These are phyloP conservation scores for Brasilioporus rufonigricans DNA, from an alignment of 768 basidiomycete species.

Conservation along the genomic window DNA sequence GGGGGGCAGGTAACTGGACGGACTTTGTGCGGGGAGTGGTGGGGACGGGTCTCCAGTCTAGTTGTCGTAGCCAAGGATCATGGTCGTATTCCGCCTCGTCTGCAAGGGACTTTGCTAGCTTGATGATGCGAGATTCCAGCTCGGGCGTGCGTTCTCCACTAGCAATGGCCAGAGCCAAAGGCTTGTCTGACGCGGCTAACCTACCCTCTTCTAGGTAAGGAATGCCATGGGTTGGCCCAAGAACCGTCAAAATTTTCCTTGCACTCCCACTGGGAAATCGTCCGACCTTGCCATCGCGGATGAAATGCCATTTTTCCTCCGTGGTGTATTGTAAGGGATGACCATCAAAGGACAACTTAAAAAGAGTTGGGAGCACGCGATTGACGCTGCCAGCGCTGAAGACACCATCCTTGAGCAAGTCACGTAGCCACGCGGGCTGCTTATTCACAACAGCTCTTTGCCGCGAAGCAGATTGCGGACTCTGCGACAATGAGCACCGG, in stretches of 20 bases:
- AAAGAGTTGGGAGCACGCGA: constrained; percentile 63
- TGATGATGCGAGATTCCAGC: too few species aligned
- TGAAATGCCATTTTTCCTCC: constrained; percentile 69
- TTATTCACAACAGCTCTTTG: background rate
- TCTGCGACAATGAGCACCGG: constrained; percentile 6
- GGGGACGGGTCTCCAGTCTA: constrained; percentile 58
- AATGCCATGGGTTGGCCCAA: constrained; percentile 47
- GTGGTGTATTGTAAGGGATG: constrained; percentile 54
- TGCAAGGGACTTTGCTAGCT: constrained; percentile 42
- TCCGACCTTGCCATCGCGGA: constrained; percentile 29
- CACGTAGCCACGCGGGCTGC: constrained; percentile 58
- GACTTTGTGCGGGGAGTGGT: background rate
- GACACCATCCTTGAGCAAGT: constrained; percentile 44
- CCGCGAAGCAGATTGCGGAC: background rate
- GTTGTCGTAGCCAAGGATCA: constrained; percentile 60
- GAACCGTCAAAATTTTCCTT: constrained; percentile 42
- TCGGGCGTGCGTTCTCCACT: too few species aligned
- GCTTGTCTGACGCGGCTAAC: constrained; percentile 43
- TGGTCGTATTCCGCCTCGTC: constrained; percentile 18
- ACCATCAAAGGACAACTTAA: constrained; percentile 60
- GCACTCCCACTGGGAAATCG: constrained; percentile 45
- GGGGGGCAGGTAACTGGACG: background rate
- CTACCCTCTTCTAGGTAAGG: constrained; percentile 42
- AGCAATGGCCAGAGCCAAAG: too few species aligned
- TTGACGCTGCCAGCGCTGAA: constrained; percentile 34